Evolutionary conservation across 2,329 filamentous ascomycete genomes (phyloP), one percentile per base, ranked within the genome.

Genomic region (Capronia coronata): DNA sequence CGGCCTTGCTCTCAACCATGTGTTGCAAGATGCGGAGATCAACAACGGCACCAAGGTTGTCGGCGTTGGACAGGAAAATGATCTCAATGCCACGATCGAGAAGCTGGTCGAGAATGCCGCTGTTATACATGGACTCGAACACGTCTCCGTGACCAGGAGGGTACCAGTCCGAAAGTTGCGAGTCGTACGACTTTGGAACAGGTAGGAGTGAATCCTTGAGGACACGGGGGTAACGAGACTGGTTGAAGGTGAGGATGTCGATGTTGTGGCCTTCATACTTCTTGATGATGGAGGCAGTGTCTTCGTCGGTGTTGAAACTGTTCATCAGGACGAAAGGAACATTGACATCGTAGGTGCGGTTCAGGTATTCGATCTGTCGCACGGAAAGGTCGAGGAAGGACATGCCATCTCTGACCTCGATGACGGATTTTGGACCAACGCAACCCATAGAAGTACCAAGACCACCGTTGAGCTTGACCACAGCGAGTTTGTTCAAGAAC

Each of bases 211-310:
- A 98, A 76, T 98, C 93, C 81, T 96, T 97, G 74, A 90, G 83
- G 68, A 98, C 87, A 79, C 93, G 87, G 62, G 93, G 93, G 78
- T 97, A 98, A 64, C 90, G 82, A 58, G 93, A 98, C 76, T 98
- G 93, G 80, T 98, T 98, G 84, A 98, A 98, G 69, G 93, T 97
- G 69, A 97, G 79, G 70, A 98, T 97, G 68, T 98, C 93, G 66
- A 98, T 94, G 70, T 96, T 96, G 82, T 98, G 93, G 59, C 93
- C 93, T 77, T 98, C 91, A 75, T 97, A 98, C 79, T 98, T 98
- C 83, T 98, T 98, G 78, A 98, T 98, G 74, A 98, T 98, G 73
- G 88, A 89, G 57, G 90, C 89, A 44, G 93, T 98, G 68, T 98
- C 93, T 64, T 91, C 82, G 70, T 98, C 90, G 68, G 93, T 98